Evolutionary conservation across 2,329 filamentous ascomycete genomes (phyloP).

Genomic region (Aureobasidium leucospermi): DNA sequence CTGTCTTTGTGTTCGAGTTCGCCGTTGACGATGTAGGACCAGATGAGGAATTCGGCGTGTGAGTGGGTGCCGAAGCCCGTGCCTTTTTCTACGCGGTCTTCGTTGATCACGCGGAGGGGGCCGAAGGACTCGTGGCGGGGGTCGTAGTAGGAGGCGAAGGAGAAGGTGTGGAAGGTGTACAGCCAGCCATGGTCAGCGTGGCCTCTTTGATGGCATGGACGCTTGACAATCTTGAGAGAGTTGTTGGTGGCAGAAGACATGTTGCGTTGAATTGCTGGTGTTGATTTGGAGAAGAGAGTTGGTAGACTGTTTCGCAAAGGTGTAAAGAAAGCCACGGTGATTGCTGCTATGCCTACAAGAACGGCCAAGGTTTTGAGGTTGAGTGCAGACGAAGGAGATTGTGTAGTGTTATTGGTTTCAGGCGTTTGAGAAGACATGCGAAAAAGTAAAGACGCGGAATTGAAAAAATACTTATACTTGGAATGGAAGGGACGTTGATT

Average conservation of each 20-base stretch:
- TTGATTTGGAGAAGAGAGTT: constrained; percentile 26
- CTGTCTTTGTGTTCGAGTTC: constrained; percentile 83
- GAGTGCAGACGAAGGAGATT: constrained; percentile 2
- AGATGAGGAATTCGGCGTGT: constrained; percentile 84
- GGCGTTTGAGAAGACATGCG: constrained; percentile 17
- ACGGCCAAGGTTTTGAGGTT: constrained; percentile 24
- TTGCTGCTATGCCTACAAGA: constrained; percentile 30
- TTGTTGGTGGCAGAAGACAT: constrained; percentile 16
- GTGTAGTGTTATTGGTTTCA: constrained; percentile 1
- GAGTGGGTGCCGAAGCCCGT: constrained; percentile 78
- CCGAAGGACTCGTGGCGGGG: constrained; percentile 63
- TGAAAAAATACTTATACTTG: neutral
- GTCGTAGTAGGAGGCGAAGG: constrained; percentile 66
- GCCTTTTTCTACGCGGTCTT: constrained; percentile 69
- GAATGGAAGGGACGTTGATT: neutral
- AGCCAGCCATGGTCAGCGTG: constrained; percentile 72
- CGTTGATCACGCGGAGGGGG: constrained; percentile 75
- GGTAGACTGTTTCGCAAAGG: constrained; percentile 32
- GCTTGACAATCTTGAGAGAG: constrained; percentile 57
- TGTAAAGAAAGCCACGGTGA: constrained; percentile 40
- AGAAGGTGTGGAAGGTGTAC: constrained; percentile 80
- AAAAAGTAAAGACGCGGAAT: neutral
- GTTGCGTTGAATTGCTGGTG: constrained; percentile 15
- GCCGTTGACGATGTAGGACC: constrained; percentile 77
- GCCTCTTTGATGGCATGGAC: constrained; percentile 42